Percentiles rank a stretch among this genome's conserved stretches.
Evolutionary conservation across 352 stramenopile genomes (phyloP).

Genomic region (Pilasporangium apinafurcum): DNA sequence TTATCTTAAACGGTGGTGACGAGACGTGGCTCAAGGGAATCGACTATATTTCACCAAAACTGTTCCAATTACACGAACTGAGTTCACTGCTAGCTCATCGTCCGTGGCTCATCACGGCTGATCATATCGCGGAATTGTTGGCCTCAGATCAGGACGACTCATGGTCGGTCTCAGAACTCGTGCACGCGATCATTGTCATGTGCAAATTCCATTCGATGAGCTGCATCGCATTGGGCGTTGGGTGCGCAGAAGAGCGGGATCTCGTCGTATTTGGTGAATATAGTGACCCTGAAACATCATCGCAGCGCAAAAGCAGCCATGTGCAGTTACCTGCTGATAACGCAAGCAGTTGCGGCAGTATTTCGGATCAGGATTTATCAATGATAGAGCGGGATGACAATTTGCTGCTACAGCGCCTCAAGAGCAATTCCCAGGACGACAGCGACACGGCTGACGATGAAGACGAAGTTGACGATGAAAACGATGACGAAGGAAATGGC

Average conservation of each 20-base stretch:
- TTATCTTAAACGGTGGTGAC: slow-evolving; percentile 76
- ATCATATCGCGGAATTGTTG: slow-evolving; percentile 73
- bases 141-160: slow-evolving; percentile 65
- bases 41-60: slow-evolving; percentile 75
- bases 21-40: slow-evolving; percentile 79
- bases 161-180: slow-evolving; percentile 84
- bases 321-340: slow-evolving; percentile 10
- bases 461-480: slow-evolving; percentile 23
- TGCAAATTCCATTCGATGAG: slow-evolving; percentile 81
- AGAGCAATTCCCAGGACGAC: slow-evolving; percentile 51
- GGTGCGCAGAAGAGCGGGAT: slow-evolving; percentile 73
- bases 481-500: slow-evolving; percentile 11
- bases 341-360: slow-evolving; percentile 37
- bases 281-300: slow-evolving; percentile 21
- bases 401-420: slow-evolving; percentile 60
- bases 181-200: slow-evolving; percentile 82
- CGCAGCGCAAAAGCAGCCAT: slow-evolving; percentile 4
- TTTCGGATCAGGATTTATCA: slow-evolving; percentile 51
- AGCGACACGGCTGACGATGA: slow-evolving; percentile 56
- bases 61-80: slow-evolving; percentile 76
- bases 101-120: slow-evolving; percentile 72
- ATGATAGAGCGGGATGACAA: slow-evolving; percentile 70
- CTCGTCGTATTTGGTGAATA: slow-evolving; percentile 63
- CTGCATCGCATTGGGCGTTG: slow-evolving; percentile 69
- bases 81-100: slow-evolving; percentile 80